Base-by-base conservation (phyloP, 371 early-diverging fungal genomes). In the Mortierella sp. region DNA sequence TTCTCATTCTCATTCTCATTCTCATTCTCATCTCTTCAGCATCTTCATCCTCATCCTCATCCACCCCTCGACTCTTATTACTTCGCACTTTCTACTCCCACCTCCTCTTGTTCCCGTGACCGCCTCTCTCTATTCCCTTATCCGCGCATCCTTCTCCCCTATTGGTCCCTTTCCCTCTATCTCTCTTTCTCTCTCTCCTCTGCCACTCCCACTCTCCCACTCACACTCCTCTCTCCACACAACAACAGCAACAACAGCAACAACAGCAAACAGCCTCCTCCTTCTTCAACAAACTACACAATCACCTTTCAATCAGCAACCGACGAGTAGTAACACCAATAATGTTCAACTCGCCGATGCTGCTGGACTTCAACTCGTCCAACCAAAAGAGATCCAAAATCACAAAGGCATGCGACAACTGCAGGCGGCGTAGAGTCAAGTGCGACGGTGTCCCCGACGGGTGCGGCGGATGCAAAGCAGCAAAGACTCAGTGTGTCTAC, bases 341-440 rank as follows among this genome's bases (percentile, higher is more conserved):
- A 57, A 85, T 85, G 86, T 85, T 85, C 82, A 82, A 75, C 86
- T 77, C 82, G 34, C 82, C 86, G 28, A 81, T 85, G 80, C 71
- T 85, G 73, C 48, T 85, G 73, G 86, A 85, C 78, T 80, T 85
- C 73, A 81, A 80, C 80, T 57, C 77, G 38, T 68, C 68, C 72
- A 76, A 74, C 74, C 58, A 70, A 50, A 86, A 86, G 80, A 77
- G 83, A 80, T 82, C 82, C 74, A 86, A 86, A 77, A 86, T 82
- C 76, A 86, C 83, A 80, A 86, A 86, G 50, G 87, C 87, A 45
- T 86, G 92, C 81, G 91, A 91, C 78, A 84, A 86, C 70, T 90
- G 91, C 73, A 77, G 91, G 47, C 89, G 88, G 73, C 89, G 91
- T 44, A 89, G 91, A 81, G 91, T 91, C 74, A 91, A 91, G 72